Evolutionary conservation across 1,284 basidiomycete species (phyloP), one percentile per base, ranked within the genome.

Genomic region (Uromyces viciae-fabae): DNA sequence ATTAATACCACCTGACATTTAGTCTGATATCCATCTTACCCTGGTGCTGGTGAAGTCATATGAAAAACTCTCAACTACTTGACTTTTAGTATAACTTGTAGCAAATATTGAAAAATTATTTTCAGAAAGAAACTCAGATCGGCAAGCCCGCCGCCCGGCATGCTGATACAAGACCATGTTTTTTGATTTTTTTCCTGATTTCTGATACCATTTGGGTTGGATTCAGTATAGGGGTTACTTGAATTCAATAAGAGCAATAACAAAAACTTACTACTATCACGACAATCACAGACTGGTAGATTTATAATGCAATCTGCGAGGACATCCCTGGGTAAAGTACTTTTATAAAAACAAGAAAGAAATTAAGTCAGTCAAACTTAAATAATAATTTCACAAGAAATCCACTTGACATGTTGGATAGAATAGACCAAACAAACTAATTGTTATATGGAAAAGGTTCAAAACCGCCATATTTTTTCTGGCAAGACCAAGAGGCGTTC

Each of bases 371-470:
- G 40, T 4, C 19, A n/a, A 68, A 77, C 25, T 33, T 28, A 66
- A 22, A 9, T 15, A 28, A 28, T 15, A 4, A 46, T 22, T 25
- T 0, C 19, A 7, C 15, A 11, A 7, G 69, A 31, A 36, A 17
- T 9, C 17, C 14, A 0, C 40, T 40, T 5, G 46, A 22, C 2
- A 3, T 54, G 54, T 15, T 46, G 46, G 43, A 31, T 25, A 33
- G 17, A 38, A 33, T 2, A 15, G 22, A 54, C 58, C 7, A 56
- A 9, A 58, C 56, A 25, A 40, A 75, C 79, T 31, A 40, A 33
- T 81, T 80, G 25, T 72, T 75, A 38, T 81, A 81, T 25, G 79
- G 79, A 56, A 81, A 81, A 19, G 69, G 46, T 25, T 75, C 79
- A 38, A 81, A 75, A 46, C 72, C 79, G 40, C 79, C 79, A 31